Conservation (phyloP, 306 rosid genomes). For the Quillaja saponaria region DNA sequence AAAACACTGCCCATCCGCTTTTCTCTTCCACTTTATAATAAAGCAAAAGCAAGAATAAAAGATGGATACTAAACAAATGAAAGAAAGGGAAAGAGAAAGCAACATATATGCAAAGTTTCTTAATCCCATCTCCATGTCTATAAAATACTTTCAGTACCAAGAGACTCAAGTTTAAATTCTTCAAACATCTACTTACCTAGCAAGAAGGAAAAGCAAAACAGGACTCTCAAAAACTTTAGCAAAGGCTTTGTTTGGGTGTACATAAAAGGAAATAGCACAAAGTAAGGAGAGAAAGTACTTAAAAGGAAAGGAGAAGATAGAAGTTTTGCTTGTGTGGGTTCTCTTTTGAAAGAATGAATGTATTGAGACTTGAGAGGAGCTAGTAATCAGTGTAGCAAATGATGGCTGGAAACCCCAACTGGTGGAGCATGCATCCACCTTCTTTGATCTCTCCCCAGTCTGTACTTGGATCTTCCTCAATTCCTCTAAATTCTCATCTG, state of each 20-base stretch:
- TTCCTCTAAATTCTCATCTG: constrained; percentile 45
- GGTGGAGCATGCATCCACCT: constrained; percentile 86
- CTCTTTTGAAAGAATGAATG: constrained; percentile 25
- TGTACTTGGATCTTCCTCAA: constrained; percentile 61
- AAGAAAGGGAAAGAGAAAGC: constrained; percentile 41
- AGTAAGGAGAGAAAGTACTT: constrained; percentile 45
- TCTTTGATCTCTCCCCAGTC: constrained; percentile 64
- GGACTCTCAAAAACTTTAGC: constrained; percentile 50
- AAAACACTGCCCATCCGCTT: constrained; percentile 57
- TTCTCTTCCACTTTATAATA: constrained; percentile 56
- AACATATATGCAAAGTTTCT: constrained; percentile 53
- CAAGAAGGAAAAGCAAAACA: constrained; percentile 41
- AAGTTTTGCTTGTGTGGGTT: background rate
- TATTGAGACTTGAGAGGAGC: constrained; percentile 26
- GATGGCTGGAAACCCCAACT: constrained; percentile 95
- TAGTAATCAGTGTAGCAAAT: constrained; percentile 44
- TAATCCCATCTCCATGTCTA: constrained; percentile 44
- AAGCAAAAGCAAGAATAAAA: constrained; percentile 58
- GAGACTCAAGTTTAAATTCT: constrained; percentile 45
- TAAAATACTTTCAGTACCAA: constrained; percentile 45
- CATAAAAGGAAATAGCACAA: constrained; percentile 50
- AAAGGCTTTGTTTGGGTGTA: constrained; percentile 60
- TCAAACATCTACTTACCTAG: constrained; percentile 35
- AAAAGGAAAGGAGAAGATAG: constrained; percentile 21
- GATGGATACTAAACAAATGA: constrained; percentile 50